Conservation (phyloP, 441 rosid species). For the Euphorbia schlechtendalii region DNA sequence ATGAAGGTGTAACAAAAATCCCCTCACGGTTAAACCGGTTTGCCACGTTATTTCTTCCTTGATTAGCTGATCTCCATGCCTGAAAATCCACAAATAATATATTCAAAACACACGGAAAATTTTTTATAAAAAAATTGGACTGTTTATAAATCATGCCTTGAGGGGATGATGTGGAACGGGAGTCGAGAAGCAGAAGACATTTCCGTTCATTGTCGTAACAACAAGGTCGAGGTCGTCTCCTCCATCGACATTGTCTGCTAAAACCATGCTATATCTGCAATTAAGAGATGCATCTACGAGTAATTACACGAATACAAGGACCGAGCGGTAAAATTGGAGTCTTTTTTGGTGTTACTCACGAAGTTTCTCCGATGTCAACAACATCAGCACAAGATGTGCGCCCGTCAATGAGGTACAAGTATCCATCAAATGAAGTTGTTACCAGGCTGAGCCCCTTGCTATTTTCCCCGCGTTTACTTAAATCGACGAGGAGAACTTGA, state of each 20-base stretch:
- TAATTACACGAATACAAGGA: slow-evolving; percentile 12
- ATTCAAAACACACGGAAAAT: slow-evolving; percentile 2
- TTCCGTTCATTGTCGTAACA: slow-evolving; percentile 97
- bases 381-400: slow-evolving; percentile 96
- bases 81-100: slow-evolving; percentile 32
- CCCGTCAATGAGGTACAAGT: slow-evolving; percentile 95
- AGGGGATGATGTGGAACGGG: slow-evolving; percentile 96
- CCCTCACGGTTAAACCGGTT: slow-evolving; percentile 73
- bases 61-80: slow-evolving; percentile 93
- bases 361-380: slow-evolving; percentile 97
- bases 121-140: too few species aligned
- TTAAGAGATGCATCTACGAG: slow-evolving; percentile 18
- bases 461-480: slow-evolving; percentile 74
- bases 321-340: slow-evolving; percentile 10
- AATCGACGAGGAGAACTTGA: slow-evolving; percentile 94
- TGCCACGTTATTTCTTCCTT: slow-evolving; percentile 91
- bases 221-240: slow-evolving; percentile 99
- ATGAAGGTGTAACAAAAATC: slow-evolving; percentile 65
- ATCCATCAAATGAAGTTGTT: slow-evolving; percentile 96
- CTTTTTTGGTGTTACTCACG: slow-evolving; percentile 47
- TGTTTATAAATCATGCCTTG: too few species aligned
- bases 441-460: slow-evolving; percentile 88
- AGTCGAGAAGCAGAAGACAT: slow-evolving; percentile 97
- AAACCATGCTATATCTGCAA: slow-evolving; percentile 90
- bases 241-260: slow-evolving; percentile 98